phyloP scores from a whole-genome alignment of 2,329 filamentous ascomycete genomes.

The Fusarium sterilihyphosum region DNA sequence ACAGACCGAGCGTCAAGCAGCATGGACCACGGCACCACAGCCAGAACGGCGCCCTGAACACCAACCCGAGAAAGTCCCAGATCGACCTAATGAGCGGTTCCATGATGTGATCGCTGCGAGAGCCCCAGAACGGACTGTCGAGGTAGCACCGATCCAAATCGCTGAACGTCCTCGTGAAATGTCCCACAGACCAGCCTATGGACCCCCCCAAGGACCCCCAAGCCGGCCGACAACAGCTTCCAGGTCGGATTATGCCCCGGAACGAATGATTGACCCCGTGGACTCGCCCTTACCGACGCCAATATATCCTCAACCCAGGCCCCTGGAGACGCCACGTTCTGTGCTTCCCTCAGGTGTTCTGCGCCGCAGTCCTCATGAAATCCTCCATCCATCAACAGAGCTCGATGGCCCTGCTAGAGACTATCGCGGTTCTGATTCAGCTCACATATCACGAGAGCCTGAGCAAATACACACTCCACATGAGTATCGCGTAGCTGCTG shows the following conservation, averaged over 20 bases:
- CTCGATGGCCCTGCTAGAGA: conserved; percentile 29
- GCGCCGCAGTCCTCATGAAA: conserved; percentile 23
- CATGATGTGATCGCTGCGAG: conserved; percentile 5
- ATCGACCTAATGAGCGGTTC: not conserved
- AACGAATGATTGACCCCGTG: conserved; percentile 31
- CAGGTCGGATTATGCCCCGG: conserved; percentile 27
- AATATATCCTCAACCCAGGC: conserved; percentile 10
- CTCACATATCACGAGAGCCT: conserved; percentile 31
- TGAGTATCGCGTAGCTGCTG: conserved; percentile 40
- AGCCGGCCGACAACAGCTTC: conserved; percentile 11
- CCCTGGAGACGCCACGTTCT: conserved; percentile 21
- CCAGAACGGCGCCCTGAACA: conserved; percentile 1
- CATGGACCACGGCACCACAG: not conserved
- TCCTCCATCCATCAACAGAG: conserved; percentile 36
- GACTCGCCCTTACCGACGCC: conserved; percentile 10
- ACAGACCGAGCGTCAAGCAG: not conserved
- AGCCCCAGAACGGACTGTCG: conserved; percentile 6
- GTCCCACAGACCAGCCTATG: not conserved
- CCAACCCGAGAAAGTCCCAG: not conserved
- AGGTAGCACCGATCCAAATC: conserved; percentile 4
- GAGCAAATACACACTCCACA: conserved; percentile 42
- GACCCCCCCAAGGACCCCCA: not conserved
- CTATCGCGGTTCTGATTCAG: conserved; percentile 14
- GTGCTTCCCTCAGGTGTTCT: conserved; percentile 23
- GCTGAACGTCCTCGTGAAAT: conserved; percentile 5